Percentiles rank a stretch among this genome's conserved stretches.
phyloP scores from a whole-genome alignment of 495 filamentous ascomycete genomes.

The Trichocladium antarcticum region DNA sequence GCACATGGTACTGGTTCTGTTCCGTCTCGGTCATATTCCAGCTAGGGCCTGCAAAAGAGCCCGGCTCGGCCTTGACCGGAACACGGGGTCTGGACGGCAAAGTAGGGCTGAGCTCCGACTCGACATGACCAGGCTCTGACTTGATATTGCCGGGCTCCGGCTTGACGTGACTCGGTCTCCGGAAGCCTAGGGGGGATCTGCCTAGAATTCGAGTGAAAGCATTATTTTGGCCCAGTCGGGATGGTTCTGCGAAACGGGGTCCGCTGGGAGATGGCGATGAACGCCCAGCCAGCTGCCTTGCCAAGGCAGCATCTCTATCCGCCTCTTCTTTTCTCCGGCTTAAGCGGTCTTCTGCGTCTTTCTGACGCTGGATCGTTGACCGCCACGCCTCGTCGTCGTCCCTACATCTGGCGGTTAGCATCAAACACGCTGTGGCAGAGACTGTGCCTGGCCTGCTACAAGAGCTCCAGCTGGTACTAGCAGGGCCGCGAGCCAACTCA shows the following conservation, averaged over 20 bases:
- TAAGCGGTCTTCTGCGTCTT: slow-evolving; percentile 11
- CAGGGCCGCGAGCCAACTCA: slow-evolving; percentile 3
- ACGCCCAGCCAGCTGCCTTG: slow-evolving; percentile 6
- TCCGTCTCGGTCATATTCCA: background rate
- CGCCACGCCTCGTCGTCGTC: slow-evolving; percentile 11
- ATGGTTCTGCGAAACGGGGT: background rate
- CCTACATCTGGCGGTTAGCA: slow-evolving; percentile 8
- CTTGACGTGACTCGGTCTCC: background rate
- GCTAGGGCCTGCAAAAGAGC: background rate
- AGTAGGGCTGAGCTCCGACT: background rate
- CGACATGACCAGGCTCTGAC: too few relatives aligned
- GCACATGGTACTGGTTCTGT: background rate
- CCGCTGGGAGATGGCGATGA: background rate
- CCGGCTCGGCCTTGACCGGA: background rate
- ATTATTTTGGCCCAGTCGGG: background rate
- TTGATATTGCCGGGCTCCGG: background rate
- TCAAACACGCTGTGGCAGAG: background rate
- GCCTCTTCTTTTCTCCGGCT: slow-evolving; percentile 5
- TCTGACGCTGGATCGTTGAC: background rate
- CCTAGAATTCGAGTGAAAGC: slow-evolving; percentile 11
- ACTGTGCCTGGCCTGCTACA: background rate
- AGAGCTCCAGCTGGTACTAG: background rate
- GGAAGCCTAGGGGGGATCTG: slow-evolving; percentile 1
- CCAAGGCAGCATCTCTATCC: slow-evolving; percentile 14
- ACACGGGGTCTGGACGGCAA: slow-evolving; percentile 1